phyloP scores from a whole-genome alignment of 2,329 filamentous ascomycete genomes.

The Neopestalotiopsis sp. region DNA sequence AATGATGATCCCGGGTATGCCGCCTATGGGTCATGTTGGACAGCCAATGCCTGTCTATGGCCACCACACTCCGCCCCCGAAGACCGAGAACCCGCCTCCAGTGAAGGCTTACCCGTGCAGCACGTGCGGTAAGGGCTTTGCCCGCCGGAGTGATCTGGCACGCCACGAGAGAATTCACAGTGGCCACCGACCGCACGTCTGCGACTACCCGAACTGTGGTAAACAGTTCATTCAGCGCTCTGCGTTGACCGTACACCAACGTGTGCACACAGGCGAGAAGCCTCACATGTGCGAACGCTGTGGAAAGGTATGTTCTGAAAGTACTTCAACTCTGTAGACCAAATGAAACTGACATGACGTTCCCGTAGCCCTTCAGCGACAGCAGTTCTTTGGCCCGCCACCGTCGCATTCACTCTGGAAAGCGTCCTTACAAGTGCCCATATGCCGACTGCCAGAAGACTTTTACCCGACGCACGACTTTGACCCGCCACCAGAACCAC shows the following conservation, averaged over 20 bases:
- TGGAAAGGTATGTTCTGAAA: conserved; percentile 73
- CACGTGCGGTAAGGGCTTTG: conserved; percentile 90
- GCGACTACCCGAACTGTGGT: conserved; percentile 84
- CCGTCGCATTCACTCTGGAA: conserved; percentile 92
- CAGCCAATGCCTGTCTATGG: conserved; percentile 41
- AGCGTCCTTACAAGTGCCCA: conserved; percentile 95
- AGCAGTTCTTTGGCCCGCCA: conserved; percentile 93
- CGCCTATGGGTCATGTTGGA: conserved; percentile 30
- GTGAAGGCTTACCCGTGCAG: conserved; percentile 84
- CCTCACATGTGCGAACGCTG: conserved; percentile 97
- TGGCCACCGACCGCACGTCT: conserved; percentile 88
- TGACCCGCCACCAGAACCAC: conserved; percentile 94
- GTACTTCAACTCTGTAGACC: background rate
- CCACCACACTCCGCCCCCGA: conserved; percentile 39
- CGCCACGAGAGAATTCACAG: conserved; percentile 97
- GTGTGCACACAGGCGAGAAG: conserved; percentile 97
- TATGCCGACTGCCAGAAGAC: conserved; percentile 98
- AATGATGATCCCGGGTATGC: conserved; percentile 50
- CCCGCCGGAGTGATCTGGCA: conserved; percentile 89
- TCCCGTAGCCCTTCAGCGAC: conserved; percentile 85
- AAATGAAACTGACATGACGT: conserved; percentile 25
- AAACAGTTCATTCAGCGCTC: conserved; percentile 98
- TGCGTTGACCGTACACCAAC: conserved; percentile 90
- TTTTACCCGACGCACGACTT: conserved; percentile 91
- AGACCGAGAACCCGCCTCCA: conserved; percentile 37